These are phyloP conservation scores for Biscogniauxia marginata DNA, from an alignment of 2,329 filamentous ascomycete species.

Conservation along the genomic window DNA sequence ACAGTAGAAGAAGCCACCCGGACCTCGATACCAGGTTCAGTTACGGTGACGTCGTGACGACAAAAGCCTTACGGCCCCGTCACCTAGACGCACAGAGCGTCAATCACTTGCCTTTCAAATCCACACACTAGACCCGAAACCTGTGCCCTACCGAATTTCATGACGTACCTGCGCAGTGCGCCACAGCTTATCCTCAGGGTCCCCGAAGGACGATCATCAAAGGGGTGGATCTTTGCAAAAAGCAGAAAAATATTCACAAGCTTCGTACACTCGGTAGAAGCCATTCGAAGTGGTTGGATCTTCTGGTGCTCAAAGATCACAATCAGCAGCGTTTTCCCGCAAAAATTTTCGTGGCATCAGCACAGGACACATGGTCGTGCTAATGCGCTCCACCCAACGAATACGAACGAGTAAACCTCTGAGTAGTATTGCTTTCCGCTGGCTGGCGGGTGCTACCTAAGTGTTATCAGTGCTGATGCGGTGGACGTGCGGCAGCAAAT, in stretches of 20 bases:
- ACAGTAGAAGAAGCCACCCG: slow-evolving; percentile 7
- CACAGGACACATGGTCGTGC: neutral
- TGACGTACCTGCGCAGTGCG: neutral
- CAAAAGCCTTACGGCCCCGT: slow-evolving; percentile 11
- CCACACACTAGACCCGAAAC: slow-evolving; percentile 9
- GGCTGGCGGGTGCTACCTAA: neutral
- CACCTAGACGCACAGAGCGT: slow-evolving; percentile 4
- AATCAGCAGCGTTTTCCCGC: neutral
- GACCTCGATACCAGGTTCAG: slow-evolving; percentile 9
- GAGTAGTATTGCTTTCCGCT: neutral
- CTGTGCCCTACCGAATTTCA: slow-evolving; percentile 13
- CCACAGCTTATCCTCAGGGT: neutral
- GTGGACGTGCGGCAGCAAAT: neutral
- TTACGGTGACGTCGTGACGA: slow-evolving; percentile 11
- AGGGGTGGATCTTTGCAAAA: neutral
- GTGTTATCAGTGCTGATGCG: neutral
- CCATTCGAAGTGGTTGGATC: neutral
- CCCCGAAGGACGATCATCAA: neutral
- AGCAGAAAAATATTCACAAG: neutral
- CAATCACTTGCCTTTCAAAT: slow-evolving; percentile 16
- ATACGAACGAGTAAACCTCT: neutral
- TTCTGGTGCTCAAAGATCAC: neutral
- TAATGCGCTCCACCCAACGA: neutral
- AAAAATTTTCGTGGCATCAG: neutral
- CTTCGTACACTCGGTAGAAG: neutral